Conservation (phyloP, 2,329 filamentous ascomycete species). For the Albophoma yamanashiensis region DNA sequence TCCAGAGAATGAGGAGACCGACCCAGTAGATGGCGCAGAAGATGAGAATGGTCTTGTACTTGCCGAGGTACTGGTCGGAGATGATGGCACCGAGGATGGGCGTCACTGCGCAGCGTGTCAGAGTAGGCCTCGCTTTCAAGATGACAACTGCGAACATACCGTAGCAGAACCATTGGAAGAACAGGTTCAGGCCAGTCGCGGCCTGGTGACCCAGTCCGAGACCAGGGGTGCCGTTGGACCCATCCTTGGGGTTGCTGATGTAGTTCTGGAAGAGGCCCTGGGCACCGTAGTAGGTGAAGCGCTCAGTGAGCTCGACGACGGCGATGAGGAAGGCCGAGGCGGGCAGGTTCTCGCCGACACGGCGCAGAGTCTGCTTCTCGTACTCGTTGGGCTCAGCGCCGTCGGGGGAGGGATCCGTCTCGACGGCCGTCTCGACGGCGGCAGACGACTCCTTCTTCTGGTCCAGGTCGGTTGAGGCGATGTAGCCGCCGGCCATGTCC, state of each 20-base stretch:
- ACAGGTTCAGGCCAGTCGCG: slow-evolving; percentile 42
- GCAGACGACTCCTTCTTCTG: slow-evolving; percentile 10
- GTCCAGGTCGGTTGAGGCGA: slow-evolving; percentile 12
- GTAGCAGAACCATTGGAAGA: slow-evolving; percentile 43
- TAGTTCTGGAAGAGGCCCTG: slow-evolving; percentile 47
- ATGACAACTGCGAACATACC: slow-evolving; percentile 9
- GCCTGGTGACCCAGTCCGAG: slow-evolving; percentile 43
- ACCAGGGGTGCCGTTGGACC: slow-evolving; percentile 32
- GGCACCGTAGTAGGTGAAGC: slow-evolving; percentile 48
- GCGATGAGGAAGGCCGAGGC: slow-evolving; percentile 45
- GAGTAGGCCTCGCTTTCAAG: background rate
- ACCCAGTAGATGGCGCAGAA: slow-evolving; percentile 48
- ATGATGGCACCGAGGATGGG: slow-evolving; percentile 42
- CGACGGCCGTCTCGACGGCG: slow-evolving; percentile 16
- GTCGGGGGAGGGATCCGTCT: slow-evolving; percentile 24
- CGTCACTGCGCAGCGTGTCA: slow-evolving; percentile 15
- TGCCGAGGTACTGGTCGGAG: slow-evolving; percentile 46
- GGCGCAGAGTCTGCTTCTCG: slow-evolving; percentile 38
- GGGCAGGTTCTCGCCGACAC: slow-evolving; percentile 43
- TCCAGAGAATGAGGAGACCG: slow-evolving; percentile 42
- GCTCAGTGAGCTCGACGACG: slow-evolving; percentile 43
- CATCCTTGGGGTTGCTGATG: slow-evolving; percentile 25
- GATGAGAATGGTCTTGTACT: slow-evolving; percentile 50
- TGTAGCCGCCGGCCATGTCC: slow-evolving; percentile 14
- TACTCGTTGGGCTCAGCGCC: slow-evolving; percentile 41